Conservation (phyloP, 139 green algal genomes). For the Axilococcus clingmanii region DNA sequence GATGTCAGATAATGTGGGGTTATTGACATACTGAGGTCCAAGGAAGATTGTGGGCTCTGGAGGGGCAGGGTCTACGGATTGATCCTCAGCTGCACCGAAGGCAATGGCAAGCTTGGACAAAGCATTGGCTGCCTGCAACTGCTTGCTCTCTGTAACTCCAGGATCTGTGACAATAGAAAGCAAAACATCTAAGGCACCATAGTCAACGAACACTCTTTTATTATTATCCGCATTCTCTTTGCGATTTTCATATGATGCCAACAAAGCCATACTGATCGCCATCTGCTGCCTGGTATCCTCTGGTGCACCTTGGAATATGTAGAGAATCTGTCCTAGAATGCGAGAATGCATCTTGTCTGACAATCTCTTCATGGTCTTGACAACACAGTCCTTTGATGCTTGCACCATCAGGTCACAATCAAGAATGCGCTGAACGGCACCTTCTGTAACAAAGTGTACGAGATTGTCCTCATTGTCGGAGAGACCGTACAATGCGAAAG, state of each 20-base stretch:
- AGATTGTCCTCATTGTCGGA: conserved; percentile 98
- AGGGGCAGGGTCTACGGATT: conserved; percentile 9
- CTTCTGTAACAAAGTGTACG: conserved; percentile 74
- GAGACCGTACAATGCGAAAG: conserved; percentile 92
- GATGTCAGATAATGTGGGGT: conserved; percentile 75
- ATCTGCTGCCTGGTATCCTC: conserved; percentile 36
- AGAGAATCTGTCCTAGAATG: conserved; percentile 58
- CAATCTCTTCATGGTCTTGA: conserved; percentile 92
- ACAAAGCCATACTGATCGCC: conserved; percentile 69
- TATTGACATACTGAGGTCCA: conserved; percentile 86
- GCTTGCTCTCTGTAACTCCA: conserved; percentile 1
- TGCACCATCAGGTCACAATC: conserved; percentile 62
- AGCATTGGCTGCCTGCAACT: conserved; percentile 11
- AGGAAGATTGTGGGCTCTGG: conserved; percentile 46
- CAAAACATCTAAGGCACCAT: conserved; percentile 76
- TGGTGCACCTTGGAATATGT: conserved; percentile 48
- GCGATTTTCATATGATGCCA: conserved; percentile 25
- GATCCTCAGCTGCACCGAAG: background rate
- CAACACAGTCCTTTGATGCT: conserved; percentile 83
- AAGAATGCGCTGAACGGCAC: conserved; percentile 53
- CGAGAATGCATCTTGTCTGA: conserved; percentile 66
- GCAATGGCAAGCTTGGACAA: conserved; percentile 7
- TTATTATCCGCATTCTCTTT: conserved; percentile 59
- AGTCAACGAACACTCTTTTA: too few relatives aligned
- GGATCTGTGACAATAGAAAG: conserved; percentile 66